A percentile compares a stretch with the other conserved stretches of the same genome.
phyloP scores from a whole-genome alignment of 345 rosid genomes.

The Pistacia integerrima region DNA sequence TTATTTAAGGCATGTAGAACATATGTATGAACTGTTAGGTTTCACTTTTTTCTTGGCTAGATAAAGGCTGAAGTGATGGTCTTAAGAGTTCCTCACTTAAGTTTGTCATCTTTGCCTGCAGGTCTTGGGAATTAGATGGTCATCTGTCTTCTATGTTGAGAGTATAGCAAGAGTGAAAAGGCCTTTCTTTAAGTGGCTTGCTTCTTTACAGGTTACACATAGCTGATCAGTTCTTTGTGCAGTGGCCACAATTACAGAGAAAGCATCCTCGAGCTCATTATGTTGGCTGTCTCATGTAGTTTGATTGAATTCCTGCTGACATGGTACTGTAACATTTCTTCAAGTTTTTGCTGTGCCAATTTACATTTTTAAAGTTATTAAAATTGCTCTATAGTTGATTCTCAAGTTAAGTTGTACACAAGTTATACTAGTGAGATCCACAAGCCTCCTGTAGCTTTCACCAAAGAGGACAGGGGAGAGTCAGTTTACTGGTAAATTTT shows the following conservation, averaged over 20 bases:
- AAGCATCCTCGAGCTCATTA: conserved; percentile 67
- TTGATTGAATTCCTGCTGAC: conserved; percentile 22
- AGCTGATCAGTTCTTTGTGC: conserved; percentile 88
- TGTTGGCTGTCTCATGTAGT: conserved; percentile 87
- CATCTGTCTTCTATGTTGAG: conserved; percentile 78
- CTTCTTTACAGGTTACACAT: conserved; percentile 70
- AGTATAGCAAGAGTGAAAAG: conserved; percentile 89
- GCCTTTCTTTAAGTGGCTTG: conserved; percentile 88
- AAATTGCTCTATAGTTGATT: background rate
- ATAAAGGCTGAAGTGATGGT: background rate
- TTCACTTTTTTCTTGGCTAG: background rate
- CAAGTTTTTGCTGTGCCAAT: conserved; percentile 6
- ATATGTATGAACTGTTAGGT: background rate
- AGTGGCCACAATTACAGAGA: conserved; percentile 81
- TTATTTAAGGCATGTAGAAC: conserved; percentile 61
- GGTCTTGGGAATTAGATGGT: conserved; percentile 85
- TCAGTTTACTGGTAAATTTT: no score
- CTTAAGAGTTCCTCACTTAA: conserved; percentile 3
- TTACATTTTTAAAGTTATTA: conserved; percentile 4
- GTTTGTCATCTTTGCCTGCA: conserved; percentile 29
- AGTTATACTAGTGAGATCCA: background rate
- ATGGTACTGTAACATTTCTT: conserved; percentile 21
- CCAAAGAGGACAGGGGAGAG: background rate
- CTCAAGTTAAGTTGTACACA: background rate
- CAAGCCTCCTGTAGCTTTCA: background rate